Evolutionary conservation across 352 stramenopile species (phyloP).

Genomic region (Phytophthora agathidicida): DNA sequence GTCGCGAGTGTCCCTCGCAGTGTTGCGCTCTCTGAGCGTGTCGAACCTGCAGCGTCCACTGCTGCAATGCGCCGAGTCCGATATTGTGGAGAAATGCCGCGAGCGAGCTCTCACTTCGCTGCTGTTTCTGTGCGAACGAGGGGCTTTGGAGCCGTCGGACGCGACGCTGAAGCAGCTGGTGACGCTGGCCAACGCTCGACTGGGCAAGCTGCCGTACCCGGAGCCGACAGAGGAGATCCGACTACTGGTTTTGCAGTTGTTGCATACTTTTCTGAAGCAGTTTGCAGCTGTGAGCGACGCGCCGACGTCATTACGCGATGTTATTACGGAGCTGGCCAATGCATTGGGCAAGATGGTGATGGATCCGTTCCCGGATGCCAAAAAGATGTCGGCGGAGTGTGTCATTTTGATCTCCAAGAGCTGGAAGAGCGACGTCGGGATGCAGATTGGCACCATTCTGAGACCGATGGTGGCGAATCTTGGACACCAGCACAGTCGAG

Average conservation of each 20-base stretch:
- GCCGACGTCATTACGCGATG: constrained; percentile 44
- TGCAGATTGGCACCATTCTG: constrained; percentile 75
- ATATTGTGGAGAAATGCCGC: constrained; percentile 80
- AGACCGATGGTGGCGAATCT: constrained; percentile 74
- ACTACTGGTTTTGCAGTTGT: constrained; percentile 66
- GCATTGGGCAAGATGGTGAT: constrained; percentile 72
- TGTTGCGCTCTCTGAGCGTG: constrained; percentile 52
- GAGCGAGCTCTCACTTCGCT: constrained; percentile 70
- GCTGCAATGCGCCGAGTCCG: constrained; percentile 49
- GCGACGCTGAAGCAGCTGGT: constrained; percentile 56
- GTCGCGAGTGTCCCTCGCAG: constrained; percentile 30
- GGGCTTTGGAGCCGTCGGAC: constrained; percentile 49
- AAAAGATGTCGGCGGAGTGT: constrained; percentile 74
- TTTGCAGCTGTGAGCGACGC: constrained; percentile 25
- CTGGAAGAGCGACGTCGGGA: constrained; percentile 62
- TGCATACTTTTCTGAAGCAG: constrained; percentile 63
- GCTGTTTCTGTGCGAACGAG: constrained; percentile 58
- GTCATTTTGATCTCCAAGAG: constrained; percentile 56
- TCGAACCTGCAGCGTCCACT: constrained; percentile 56
- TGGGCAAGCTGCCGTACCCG: constrained; percentile 79
- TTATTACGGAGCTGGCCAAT: constrained; percentile 74
- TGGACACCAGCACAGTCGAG: constrained; percentile 81
- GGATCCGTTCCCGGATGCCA: constrained; percentile 84
- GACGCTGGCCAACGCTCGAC: constrained; percentile 46
- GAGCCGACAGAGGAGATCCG: constrained; percentile 87